Evolutionary conservation across 2,329 filamentous ascomycete species (phyloP), one percentile per base, ranked within the genome.

Genomic region (Ophiocordyceps robertsii): DNA sequence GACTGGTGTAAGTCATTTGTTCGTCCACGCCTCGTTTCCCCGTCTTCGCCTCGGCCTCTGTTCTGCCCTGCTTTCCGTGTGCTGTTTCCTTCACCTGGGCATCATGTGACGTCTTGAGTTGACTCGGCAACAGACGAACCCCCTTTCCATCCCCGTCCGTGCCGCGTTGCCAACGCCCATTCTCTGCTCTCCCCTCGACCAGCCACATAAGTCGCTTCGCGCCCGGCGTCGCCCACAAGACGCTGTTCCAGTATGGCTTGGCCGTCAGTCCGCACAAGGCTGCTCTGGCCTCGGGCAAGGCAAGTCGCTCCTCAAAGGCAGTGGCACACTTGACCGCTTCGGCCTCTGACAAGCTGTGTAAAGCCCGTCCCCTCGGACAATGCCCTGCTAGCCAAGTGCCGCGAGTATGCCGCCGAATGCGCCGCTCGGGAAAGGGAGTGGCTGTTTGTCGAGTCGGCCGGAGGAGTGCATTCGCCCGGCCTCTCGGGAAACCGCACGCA

Each of bases 221-320:
- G 0, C 65, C 69, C 0, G 67, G 65, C 1, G 69, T 73, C 6
- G 45, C 52, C 19, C 54, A 57, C 3, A 64, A 69, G 44, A 79
- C 82, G 7, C 63, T 93, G 1, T 80, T 79, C 47, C 81, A 88
- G 52, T 92, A 84, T 52, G 70, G 78, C 36, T 70, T 82, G 13
- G 77, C 86, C 1, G 73, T 86, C 44, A 92, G 85, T 56, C 86
- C 86, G 11, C 85, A 93, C 61, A 67, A 84, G 14, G 84, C 84
- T 17, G 84, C 82, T 4, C 65, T 52, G 21, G 50, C 45, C 6
- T 66, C 65, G 6, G 68, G 66, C 45, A 63, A 63, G 51, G 68
- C 70, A 54, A 48, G 54, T 37, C 40, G 42, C 19, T 24, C 24
- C n/a, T n/a, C n/a, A 24, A 24, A 4, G 24, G 24, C n/a, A 9